A percentile compares a stretch with the other conserved stretches of the same genome.
These are phyloP conservation scores for Rhododendron ovatum DNA, from an alignment of 148 eudicot genomes.

Conservation along the genomic window DNA sequence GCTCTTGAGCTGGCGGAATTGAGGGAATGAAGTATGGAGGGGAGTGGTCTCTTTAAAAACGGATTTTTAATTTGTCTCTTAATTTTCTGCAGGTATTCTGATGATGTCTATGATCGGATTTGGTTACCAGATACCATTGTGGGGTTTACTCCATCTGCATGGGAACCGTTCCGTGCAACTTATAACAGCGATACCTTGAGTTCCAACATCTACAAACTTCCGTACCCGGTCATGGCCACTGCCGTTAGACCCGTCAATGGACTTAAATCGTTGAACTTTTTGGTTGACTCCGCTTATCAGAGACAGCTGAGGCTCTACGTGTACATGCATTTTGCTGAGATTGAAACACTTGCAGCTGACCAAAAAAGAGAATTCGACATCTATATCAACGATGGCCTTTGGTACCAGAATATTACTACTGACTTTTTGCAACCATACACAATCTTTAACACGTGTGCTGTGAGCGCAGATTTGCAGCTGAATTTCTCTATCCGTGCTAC, in stretches of 20 bases:
- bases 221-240: slow-evolving; percentile 25
- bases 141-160: not conserved
- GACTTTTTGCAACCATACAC: slow-evolving; percentile 5
- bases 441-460: not conserved
- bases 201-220: not conserved
- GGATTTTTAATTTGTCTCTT: too few relatives aligned
- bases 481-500: slow-evolving; percentile 7
- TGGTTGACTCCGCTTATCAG: not conserved
- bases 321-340: slow-evolving; percentile 40
- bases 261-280: slow-evolving; percentile 2
- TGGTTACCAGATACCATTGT: slow-evolving; percentile 11
- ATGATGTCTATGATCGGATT: slow-evolving; percentile 37
- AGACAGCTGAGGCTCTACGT: slow-evolving; percentile 1
- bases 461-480: not conserved
- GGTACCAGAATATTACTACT: slow-evolving; percentile 6
- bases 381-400: slow-evolving; percentile 11
- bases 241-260: not conserved
- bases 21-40: too few relatives aligned
- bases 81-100: too few relatives aligned
- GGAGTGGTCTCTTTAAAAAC: too few relatives aligned
- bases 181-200: not conserved
- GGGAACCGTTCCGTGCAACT: not conserved
- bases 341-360: slow-evolving; percentile 13
- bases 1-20: too few relatives aligned
- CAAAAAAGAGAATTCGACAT: slow-evolving; percentile 29